Evolutionary conservation across 129 eudicot species (phyloP).

Genomic region (Helianthus annuus): DNA sequence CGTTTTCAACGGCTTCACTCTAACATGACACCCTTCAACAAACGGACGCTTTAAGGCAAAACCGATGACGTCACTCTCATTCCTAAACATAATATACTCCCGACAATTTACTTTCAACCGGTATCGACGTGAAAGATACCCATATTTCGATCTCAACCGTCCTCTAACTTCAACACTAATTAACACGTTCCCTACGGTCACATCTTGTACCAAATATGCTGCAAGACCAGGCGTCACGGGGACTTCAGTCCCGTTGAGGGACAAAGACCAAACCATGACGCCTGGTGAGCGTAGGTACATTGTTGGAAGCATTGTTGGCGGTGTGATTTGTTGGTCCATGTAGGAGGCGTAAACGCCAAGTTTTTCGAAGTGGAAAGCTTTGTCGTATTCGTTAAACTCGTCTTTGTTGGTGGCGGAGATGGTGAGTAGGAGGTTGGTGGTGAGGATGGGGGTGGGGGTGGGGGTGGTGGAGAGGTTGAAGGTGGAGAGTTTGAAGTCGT

Average conservation of each 20-base stretch:
- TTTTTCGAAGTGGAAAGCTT: constrained; percentile 52
- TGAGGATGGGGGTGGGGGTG: constrained; percentile 33
- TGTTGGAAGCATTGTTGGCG: not conserved
- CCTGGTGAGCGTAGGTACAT: not conserved
- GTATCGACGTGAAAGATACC: not conserved
- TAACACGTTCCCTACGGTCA: not conserved
- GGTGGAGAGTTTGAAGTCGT: constrained; percentile 60
- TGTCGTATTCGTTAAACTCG: not conserved
- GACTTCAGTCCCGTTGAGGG: not conserved
- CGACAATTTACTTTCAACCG: not conserved
- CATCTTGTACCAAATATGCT: not conserved
- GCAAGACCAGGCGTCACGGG: not conserved
- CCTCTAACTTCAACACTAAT: not conserved
- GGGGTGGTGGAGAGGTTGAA: constrained; percentile 48
- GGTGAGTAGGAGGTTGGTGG: constrained; percentile 61
- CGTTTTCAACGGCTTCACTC: constrained; percentile 36
- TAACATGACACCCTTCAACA: constrained; percentile 29
- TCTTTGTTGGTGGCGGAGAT: constrained; percentile 44
- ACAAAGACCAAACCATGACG: not conserved
- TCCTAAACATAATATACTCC: not conserved
- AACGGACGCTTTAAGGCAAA: too few species aligned
- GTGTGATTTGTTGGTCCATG: not conserved
- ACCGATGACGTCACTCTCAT: too few species aligned
- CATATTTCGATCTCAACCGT: not conserved
- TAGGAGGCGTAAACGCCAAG: not conserved